Percentiles rank a stretch among this genome's conserved stretches.
Evolutionary conservation across 768 basidiomycete genomes (phyloP).

Genomic region (Fibroporia radiculosa): DNA sequence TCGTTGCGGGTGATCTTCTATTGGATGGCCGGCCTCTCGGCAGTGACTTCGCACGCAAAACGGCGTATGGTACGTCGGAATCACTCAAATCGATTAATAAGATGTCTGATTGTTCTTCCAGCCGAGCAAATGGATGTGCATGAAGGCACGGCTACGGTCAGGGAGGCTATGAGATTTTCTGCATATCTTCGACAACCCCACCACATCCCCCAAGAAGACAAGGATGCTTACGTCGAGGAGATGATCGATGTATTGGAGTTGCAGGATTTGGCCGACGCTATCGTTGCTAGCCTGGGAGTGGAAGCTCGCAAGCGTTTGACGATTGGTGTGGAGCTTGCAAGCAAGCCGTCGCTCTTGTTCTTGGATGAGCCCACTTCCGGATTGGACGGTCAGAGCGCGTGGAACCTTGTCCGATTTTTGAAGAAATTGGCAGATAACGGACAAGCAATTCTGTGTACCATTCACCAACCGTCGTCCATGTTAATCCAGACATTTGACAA

Average conservation of each 20-base stretch:
- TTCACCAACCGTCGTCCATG: slow-evolving; percentile 81
- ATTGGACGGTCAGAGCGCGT: slow-evolving; percentile 61
- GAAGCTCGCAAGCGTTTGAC: slow-evolving; percentile 81
- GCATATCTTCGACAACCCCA: slow-evolving; percentile 78
- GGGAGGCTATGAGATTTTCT: slow-evolving; percentile 81
- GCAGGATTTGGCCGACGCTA: slow-evolving; percentile 75
- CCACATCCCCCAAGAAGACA: slow-evolving; percentile 58
- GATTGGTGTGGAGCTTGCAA: slow-evolving; percentile 87
- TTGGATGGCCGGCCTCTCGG: slow-evolving; percentile 59
- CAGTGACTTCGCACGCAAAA: slow-evolving; percentile 53
- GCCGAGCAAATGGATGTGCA: slow-evolving; percentile 85
- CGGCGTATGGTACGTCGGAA: slow-evolving; percentile 59
- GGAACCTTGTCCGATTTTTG: slow-evolving; percentile 77
- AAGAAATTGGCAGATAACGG: slow-evolving; percentile 79
- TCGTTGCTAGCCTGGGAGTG: slow-evolving; percentile 61
- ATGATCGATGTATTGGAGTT: slow-evolving; percentile 80
- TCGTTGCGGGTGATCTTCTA: slow-evolving; percentile 54
- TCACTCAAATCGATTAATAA: slow-evolving; percentile 16
- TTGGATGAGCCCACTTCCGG: slow-evolving; percentile 54
- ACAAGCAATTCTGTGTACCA: slow-evolving; percentile 86
- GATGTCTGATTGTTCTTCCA: slow-evolving; percentile 20
- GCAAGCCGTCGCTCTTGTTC: slow-evolving; percentile 73
- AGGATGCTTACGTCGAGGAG: slow-evolving; percentile 74
- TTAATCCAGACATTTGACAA: slow-evolving; percentile 85
- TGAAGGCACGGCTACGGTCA: slow-evolving; percentile 73